Evolutionary conservation across 2,329 filamentous ascomycete species (phyloP).

Genomic region (Chalara sp.): DNA sequence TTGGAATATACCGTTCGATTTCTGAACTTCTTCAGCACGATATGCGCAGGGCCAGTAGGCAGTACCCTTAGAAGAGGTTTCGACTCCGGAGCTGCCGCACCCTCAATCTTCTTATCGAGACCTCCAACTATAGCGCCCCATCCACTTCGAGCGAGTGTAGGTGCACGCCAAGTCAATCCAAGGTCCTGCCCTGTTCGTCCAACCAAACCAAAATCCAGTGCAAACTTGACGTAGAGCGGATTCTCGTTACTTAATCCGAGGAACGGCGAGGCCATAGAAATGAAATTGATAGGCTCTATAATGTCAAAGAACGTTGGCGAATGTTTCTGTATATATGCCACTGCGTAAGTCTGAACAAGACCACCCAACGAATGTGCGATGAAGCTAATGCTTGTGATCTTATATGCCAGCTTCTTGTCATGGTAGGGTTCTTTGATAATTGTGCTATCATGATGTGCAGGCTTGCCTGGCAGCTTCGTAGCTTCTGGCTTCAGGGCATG

Average conservation of each 20-base stretch:
- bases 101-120: conserved; percentile 56
- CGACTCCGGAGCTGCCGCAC: conserved; percentile 64
- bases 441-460: conserved; percentile 55
- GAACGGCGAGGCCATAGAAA: conserved; percentile 80
- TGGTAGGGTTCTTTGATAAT: conserved; percentile 39
- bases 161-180: conserved; percentile 88
- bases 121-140: conserved; percentile 86
- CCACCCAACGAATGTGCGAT: conserved; percentile 88
- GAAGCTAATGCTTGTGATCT: conserved; percentile 91
- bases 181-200: conserved; percentile 95
- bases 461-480: conserved; percentile 38
- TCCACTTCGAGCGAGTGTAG: conserved; percentile 75
- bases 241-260: conserved; percentile 95
- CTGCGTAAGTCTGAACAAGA: conserved; percentile 84
- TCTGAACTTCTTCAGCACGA: conserved; percentile 77
- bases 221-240: conserved; percentile 93
- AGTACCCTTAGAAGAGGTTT: conserved; percentile 86
- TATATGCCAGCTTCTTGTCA: conserved; percentile 55
- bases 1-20: conserved; percentile 94
- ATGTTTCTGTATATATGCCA: conserved; percentile 95
- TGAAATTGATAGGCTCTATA: conserved; percentile 85
- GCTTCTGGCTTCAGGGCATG: conserved; percentile 34
- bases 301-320: conserved; percentile 83
- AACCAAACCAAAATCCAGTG: conserved; percentile 90
- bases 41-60: conserved; percentile 85